Base-by-base conservation (phyloP, 495 filamentous ascomycete genomes). In the Lentithecium fluviatile region DNA sequence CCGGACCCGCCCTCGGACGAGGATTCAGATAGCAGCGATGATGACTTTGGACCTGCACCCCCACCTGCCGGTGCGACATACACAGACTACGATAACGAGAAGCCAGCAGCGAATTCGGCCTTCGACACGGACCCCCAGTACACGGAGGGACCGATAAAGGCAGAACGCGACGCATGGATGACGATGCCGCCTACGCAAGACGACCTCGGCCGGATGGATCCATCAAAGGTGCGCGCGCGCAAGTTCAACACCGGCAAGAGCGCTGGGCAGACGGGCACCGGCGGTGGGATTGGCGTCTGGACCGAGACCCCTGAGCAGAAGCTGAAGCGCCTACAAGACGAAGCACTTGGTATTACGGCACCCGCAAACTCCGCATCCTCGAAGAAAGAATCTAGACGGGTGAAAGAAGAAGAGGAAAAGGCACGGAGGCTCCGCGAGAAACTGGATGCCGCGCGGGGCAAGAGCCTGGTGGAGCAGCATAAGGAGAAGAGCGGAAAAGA, bases 281-380 rank as follows among this genome's bases (percentile, higher is more conserved):
- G 42, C 13, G 66, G 71, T 1, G 78, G 86, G 55, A 81, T 77
- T 64, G 80, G 85, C 8, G 80, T 91, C 21, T 98, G 94, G 94
- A 90, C 89, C 0, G 94, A 98, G 69, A 95, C 90, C 5, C 89
- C 92, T 0, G 90, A 93, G 66, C 82, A 97, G 70, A 95, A 94
- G 69, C 82, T 85, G 52, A 83, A 86, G 69, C 78, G 94, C 17
- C 73, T 98, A 4, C 85, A 85, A 66, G 85, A 96, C 72, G 84
- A 94, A 62, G 85, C 96, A n/a, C 80, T 98, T 67, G 94, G 94
- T 1, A 79, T 93, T 0, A 71, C 71, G 2, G 74, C 76, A 12
- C 60, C 68, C 13, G 58, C 69, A 56, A 69, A 68, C 47, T 38
- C 69, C 40, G 20, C 66, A 66, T 52, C 51, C 19, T 57, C 57